Conservation (phyloP, 1,139 yeast species). For the Candida dubliniensis region DNA sequence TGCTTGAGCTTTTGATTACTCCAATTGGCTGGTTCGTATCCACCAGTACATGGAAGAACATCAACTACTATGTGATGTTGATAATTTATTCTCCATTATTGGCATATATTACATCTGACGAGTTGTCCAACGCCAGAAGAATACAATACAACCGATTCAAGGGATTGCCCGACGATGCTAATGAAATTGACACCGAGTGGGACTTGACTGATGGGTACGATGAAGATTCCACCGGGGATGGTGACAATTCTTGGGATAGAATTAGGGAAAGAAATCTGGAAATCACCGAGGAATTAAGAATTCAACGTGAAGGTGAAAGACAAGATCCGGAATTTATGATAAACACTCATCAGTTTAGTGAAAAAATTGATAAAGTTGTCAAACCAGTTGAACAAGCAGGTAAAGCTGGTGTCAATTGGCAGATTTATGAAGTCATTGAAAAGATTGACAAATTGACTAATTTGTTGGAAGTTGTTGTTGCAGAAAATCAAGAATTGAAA, state of each 20-base stretch:
- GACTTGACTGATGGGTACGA: conserved; percentile 77
- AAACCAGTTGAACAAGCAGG: conserved; percentile 62
- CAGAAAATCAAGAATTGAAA: conserved; percentile 43
- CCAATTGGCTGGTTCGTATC: conserved; percentile 35
- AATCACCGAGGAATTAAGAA: conserved; percentile 38
- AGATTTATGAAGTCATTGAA: conserved; percentile 53
- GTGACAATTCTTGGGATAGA: conserved; percentile 24
- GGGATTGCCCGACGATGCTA: conserved; percentile 71
- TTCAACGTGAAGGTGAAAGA: conserved; percentile 63
- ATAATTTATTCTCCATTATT: conserved; percentile 69
- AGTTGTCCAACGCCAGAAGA: conserved; percentile 64
- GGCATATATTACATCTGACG: conserved; percentile 59
- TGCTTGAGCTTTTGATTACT: conserved; percentile 57
- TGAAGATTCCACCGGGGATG: conserved; percentile 32
- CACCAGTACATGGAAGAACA: conserved; percentile 25
- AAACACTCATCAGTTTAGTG: conserved; percentile 48
- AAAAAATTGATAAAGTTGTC: conserved; percentile 44
- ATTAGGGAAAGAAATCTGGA: conserved; percentile 41
- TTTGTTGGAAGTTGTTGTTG: conserved; percentile 42
- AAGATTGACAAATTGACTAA: conserved; percentile 47
- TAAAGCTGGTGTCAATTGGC: conserved; percentile 64
- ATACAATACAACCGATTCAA: conserved; percentile 69
- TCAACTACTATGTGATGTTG: conserved; percentile 59
- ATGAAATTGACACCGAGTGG: conserved; percentile 79
- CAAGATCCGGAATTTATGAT: conserved; percentile 70